Evolutionary conservation across 1,139 yeast genomes (phyloP).

Genomic region (Spathaspora sp.): DNA sequence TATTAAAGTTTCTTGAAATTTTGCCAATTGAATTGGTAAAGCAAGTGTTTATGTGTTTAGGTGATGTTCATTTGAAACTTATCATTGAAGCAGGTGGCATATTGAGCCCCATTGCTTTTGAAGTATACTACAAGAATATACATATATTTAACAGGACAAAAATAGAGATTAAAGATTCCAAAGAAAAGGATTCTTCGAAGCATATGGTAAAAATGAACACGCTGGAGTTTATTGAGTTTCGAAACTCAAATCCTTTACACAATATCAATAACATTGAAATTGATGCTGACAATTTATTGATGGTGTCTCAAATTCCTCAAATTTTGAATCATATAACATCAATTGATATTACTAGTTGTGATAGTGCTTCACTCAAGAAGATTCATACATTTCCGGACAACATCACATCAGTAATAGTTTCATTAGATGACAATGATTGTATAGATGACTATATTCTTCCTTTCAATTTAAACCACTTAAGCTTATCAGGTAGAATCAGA

Average conservation of each 20-base stretch:
- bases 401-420: neutral
- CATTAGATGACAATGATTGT: neutral
- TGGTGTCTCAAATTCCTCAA: neutral
- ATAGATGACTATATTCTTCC: constrained; percentile 1
- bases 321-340: constrained; percentile 1
- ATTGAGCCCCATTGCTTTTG: constrained; percentile 1
- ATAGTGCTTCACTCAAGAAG: neutral
- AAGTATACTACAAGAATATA: neutral
- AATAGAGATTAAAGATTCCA: neutral
- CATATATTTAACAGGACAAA: neutral
- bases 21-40: constrained; percentile 3
- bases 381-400: constrained; percentile 2
- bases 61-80: neutral
- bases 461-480: neutral
- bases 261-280: neutral
- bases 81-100: neutral
- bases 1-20: neutral
- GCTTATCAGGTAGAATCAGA: neutral
- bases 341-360: neutral
- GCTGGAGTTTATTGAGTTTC: constrained; percentile 3
- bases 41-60: neutral
- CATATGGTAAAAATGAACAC: neutral
- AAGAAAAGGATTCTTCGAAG: neutral
- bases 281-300: neutral
- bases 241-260: neutral